A percentile compares a stretch with the other conserved stretches of the same genome.
Conservation (phyloP, 371 early-diverging fungal species). For the Syncephalastrum sp. region DNA sequence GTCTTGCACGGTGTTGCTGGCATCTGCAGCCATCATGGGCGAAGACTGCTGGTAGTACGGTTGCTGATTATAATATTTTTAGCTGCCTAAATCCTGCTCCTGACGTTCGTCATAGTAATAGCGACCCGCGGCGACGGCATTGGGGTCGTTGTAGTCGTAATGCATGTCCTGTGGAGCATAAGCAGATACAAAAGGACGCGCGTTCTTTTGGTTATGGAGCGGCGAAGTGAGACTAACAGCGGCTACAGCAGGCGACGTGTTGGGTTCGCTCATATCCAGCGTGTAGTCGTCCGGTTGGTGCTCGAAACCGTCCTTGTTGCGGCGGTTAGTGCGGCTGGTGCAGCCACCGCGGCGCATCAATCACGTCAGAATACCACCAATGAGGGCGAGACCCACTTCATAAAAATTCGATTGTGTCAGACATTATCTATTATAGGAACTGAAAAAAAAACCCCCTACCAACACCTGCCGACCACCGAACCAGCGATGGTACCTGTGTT, state of each 20-base stretch:
- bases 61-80: not conserved
- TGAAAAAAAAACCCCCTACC: slow-evolving; percentile 21
- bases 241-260: not conserved
- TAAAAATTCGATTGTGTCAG: not conserved
- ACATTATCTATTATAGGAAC: no score
- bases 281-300: slow-evolving; percentile 20
- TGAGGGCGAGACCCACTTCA: slow-evolving; percentile 29
- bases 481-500: slow-evolving; percentile 38
- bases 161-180: no score
- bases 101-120: not conserved
- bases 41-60: slow-evolving; percentile 3
- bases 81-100: not conserved
- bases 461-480: slow-evolving; percentile 38
- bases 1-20: not conserved
- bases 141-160: not conserved
- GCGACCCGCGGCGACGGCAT: not conserved
- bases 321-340: slow-evolving; percentile 25
- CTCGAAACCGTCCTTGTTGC: slow-evolving; percentile 12
- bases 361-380: slow-evolving; percentile 34
- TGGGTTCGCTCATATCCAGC: slow-evolving; percentile 9
- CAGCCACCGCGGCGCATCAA: slow-evolving; percentile 34
- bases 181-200: slow-evolving; percentile 9
- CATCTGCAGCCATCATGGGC: not conserved
- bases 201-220: slow-evolving; percentile 6
- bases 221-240: no score